Evolutionary conservation across 768 basidiomycete species (phyloP), one percentile per base, ranked within the genome.

Genomic region (Boletus huronensis): DNA sequence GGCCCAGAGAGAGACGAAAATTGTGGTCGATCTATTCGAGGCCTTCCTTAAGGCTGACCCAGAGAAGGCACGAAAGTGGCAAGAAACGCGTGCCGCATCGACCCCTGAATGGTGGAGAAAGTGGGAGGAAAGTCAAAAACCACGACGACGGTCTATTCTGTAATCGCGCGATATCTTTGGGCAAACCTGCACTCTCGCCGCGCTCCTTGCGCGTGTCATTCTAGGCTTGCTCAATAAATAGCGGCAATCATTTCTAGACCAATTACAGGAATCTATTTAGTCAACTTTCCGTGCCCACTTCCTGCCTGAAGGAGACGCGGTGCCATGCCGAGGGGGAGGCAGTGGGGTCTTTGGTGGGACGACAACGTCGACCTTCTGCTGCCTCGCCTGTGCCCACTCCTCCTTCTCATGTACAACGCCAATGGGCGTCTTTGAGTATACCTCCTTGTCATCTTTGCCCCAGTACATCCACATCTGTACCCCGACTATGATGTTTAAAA

Each of bases 401-500:
- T 67, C 64, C 41, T 71, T 70, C 55, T 71, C 71, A 8, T 59
- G 63, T 28, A 58, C 48, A 13, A 62, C 52, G 10, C 62, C 59
- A n/a, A 62, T 52, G 17, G 54, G 55, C 8, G 40, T 45, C 61
- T 48, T 64, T 2, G 63, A 54, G 46, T 61, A 49, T 32, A 61
- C 60, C 23, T 72, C 73, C 55, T 63, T 68, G 44, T 64, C 73
- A 14, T 78, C 79, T 57, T 79, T 77, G 13, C 85, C 87, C 88
- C 89, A 90, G 69, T 90, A 98, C 74, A 81, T 71, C 78, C 85
- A 88, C 79, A 98, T 78, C 75, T 98, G 94, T 11, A 72, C 74
- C 3, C 90, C 94, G 13, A 98, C 73, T n/a, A 96, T 77, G 53
- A 84, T 57, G 70, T 99, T 99, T 10, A 98, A 77, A 6, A 84